Percentiles rank a stretch among this genome's conserved stretches.
Conservation (phyloP, 2,329 filamentous ascomycete genomes). For the Xenoacremonium recifei region DNA sequence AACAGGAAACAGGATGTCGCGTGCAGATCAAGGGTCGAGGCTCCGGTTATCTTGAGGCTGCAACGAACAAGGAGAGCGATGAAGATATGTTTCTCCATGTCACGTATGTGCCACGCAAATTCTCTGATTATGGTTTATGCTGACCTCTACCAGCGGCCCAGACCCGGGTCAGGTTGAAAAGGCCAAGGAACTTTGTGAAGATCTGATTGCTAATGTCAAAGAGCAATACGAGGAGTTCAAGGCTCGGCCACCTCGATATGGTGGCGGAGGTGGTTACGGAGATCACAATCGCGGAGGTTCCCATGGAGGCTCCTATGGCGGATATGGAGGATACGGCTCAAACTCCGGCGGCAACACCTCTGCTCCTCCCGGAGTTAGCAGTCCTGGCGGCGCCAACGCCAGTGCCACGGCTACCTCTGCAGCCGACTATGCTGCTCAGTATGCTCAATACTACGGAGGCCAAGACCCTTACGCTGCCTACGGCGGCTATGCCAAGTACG, state of each 20-base stretch:
- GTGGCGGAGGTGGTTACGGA: slow-evolving; percentile 40
- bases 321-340: slow-evolving; percentile 23
- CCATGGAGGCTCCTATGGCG: slow-evolving; percentile 28
- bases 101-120: slow-evolving; percentile 59
- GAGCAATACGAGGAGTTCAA: slow-evolving; percentile 92
- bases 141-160: slow-evolving; percentile 65
- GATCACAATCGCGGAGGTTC: slow-evolving; percentile 31
- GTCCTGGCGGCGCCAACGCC: slow-evolving; percentile 22
- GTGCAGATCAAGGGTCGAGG: slow-evolving; percentile 98
- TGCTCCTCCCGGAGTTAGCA: slow-evolving; percentile 27
- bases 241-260: slow-evolving; percentile 67
- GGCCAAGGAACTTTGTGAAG: slow-evolving; percentile 85
- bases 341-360: slow-evolving; percentile 36
- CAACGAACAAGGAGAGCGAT: slow-evolving; percentile 87
- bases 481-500: slow-evolving; percentile 79
- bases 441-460: slow-evolving; percentile 76
- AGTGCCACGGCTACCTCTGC: too few species aligned
- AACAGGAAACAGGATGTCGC: slow-evolving; percentile 89
- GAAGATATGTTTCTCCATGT: slow-evolving; percentile 97
- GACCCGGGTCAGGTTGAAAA: slow-evolving; percentile 82
- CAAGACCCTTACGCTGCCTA: slow-evolving; percentile 87
- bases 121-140: slow-evolving; percentile 8
- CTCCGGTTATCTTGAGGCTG: slow-evolving; percentile 88
- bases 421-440: slow-evolving; percentile 73
- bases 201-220: slow-evolving; percentile 82